Evolutionary conservation across 345 rosid species (phyloP), one percentile per base, ranked within the genome.

Genomic region (Anastatica hierochuntica): DNA sequence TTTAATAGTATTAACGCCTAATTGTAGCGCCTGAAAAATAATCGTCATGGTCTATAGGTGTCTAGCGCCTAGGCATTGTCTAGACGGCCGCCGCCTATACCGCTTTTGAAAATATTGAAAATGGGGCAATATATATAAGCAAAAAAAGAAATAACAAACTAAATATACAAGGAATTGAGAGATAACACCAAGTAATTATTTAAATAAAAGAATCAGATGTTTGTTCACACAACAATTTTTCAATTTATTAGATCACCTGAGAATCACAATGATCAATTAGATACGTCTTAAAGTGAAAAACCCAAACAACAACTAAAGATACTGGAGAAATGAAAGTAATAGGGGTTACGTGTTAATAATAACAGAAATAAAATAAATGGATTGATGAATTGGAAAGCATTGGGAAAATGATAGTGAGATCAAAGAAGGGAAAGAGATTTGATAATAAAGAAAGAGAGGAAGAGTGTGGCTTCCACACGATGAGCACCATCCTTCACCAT

Each of bases 381-480:
- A 67, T 66, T 59, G 56, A 46, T 67, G 71, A 60, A 67, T 45
- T 53, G 66, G 71, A 67, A 59, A 60, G 71, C 71, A 67, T 61
- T 52, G 9, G 1, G 14, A 29, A 37, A 13, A 48, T 12, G 26
- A 51, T 14, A 52, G 31, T 34, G 49, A 59, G 54, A 58, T 43
- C 49, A 57, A 58, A 66, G 10, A 36, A 21, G 2, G 18, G 36
- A 60, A 59, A 59, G n/a, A 66, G 45, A 31, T 21, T 21, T 21
- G 60, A 37, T 41, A 53, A 47, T 67, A 53, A 67, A 67, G 49
- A 67, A 66, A 52, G n/a, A 5, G 58, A 59, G 15, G 71, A 59
- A 60, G 71, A 67, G 61, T 67, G 66, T 67, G 71, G 71, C 46
- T 67, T 54, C 61, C 71, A 67, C 66, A 67, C 71, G 71, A 40